A percentile compares a stretch with the other conserved stretches of the same genome.
Evolutionary conservation across 805 yeast species (phyloP).

Genomic region (Candida schatavii): DNA sequence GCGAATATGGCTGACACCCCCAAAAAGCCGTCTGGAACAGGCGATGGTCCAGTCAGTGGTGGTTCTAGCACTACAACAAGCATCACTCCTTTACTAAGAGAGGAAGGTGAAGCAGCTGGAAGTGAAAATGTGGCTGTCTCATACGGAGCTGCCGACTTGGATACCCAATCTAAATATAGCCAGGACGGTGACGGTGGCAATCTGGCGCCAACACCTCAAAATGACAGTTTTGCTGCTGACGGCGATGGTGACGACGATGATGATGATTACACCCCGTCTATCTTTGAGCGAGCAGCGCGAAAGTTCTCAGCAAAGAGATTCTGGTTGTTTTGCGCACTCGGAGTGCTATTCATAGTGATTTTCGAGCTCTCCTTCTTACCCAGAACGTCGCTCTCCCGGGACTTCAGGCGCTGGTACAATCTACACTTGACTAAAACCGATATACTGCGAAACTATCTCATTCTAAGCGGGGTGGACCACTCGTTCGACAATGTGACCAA

Average conservation of each 20-base stretch:
- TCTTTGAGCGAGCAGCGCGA: conserved; percentile 6
- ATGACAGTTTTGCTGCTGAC: conserved; percentile 2
- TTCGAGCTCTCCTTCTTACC: conserved; percentile 77
- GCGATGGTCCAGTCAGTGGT: too few species aligned
- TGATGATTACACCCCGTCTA: not conserved
- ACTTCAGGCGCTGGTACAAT: conserved; percentile 72
- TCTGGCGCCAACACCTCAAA: not conserved
- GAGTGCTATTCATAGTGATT: conserved; percentile 48
- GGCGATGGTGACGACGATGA: conserved; percentile 7
- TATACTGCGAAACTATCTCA: conserved; percentile 59
- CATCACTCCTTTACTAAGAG: not conserved
- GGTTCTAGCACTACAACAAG: not conserved
- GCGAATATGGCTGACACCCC: too few species aligned
- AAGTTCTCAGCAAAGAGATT: conserved; percentile 35
- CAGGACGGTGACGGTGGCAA: not conserved
- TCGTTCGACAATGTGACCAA: conserved; percentile 3
- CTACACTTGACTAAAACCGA: conserved; percentile 65
- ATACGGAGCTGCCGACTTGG: not conserved
- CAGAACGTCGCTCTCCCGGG: conserved; percentile 78
- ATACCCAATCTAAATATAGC: conserved; percentile 1
- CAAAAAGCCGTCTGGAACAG: too few species aligned
- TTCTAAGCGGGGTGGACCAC: conserved; percentile 21
- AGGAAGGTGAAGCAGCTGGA: not conserved
- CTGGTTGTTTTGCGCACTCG: conserved; percentile 45
- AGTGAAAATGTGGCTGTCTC: too few species aligned